Evolutionary conservation across 768 basidiomycete species (phyloP).

Genomic region (Amanita rimosa): DNA sequence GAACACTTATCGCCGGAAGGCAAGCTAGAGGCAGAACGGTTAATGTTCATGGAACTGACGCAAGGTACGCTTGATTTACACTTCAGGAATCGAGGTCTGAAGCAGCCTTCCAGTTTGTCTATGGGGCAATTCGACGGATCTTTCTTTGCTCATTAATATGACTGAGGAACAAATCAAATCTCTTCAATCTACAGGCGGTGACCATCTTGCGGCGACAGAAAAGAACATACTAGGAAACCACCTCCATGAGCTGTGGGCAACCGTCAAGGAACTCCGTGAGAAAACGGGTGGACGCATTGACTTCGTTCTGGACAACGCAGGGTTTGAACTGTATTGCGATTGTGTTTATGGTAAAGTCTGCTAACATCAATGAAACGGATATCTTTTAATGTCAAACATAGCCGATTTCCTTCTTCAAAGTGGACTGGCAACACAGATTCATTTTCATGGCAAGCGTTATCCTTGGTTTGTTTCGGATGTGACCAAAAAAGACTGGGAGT

Average conservation of each 20-base stretch:
- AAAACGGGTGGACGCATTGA: conserved; percentile 67
- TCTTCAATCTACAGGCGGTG: conserved; percentile 95
- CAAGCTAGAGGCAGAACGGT: conserved; percentile 60
- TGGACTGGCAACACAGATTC: conserved; percentile 73
- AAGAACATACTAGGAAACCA: conserved; percentile 94
- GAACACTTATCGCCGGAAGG: conserved; percentile 39
- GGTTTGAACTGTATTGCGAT: conserved; percentile 83
- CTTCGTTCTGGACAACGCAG: conserved; percentile 83
- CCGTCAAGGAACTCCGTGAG: conserved; percentile 55
- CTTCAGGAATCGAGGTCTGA: neutral
- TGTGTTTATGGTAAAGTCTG: conserved; percentile 64
- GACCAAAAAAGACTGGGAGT: conserved; percentile 89
- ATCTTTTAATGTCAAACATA: conserved; percentile 12
- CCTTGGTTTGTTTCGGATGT: conserved; percentile 94
- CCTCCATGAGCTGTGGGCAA: conserved; percentile 58
- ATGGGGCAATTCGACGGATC: conserved; percentile 96
- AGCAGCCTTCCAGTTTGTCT: conserved; percentile 54
- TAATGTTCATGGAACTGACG: conserved; percentile 87
- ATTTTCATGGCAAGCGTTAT: conserved; percentile 93
- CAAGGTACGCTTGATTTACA: conserved; percentile 37
- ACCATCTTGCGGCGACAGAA: conserved; percentile 87
- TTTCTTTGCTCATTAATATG: conserved; percentile 95
- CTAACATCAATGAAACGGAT: neutral
- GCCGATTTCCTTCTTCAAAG: conserved; percentile 93
- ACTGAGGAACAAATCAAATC: conserved; percentile 95